A percentile compares a stretch with the other conserved stretches of the same genome.
Evolutionary conservation across 495 filamentous ascomycete species (phyloP).

Genomic region (Halenospora varia): DNA sequence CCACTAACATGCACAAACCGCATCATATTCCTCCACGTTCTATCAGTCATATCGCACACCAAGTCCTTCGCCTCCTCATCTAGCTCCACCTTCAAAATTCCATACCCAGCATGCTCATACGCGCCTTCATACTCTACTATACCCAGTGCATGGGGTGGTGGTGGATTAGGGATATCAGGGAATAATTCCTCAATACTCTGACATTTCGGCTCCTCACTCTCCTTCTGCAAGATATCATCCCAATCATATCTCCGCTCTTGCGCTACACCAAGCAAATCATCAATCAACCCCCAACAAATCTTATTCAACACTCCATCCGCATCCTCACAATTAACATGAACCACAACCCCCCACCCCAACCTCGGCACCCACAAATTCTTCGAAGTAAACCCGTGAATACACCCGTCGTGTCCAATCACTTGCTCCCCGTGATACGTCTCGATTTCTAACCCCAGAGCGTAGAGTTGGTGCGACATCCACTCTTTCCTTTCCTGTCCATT

Average conservation of each 20-base stretch:
- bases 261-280: constrained; percentile 33
- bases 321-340: constrained; percentile 40
- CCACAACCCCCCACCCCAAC: constrained; percentile 38
- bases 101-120: constrained; percentile 39
- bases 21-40: background rate
- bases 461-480: constrained; percentile 25
- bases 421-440: constrained; percentile 42
- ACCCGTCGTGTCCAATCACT: constrained; percentile 40
- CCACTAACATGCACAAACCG: background rate
- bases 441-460: constrained; percentile 44
- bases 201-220: constrained; percentile 17
- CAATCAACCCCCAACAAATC: constrained; percentile 34
- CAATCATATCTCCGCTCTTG: constrained; percentile 27
- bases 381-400: constrained; percentile 38
- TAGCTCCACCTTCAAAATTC: constrained; percentile 27
- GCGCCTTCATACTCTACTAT: constrained; percentile 33
- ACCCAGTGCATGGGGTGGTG: constrained; percentile 28
- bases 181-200: constrained; percentile 28
- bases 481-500: constrained; percentile 10
- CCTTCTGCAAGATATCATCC: constrained; percentile 18
- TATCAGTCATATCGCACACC: constrained; percentile 7
- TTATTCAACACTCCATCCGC: constrained; percentile 25
- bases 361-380: constrained; percentile 42
- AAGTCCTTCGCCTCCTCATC: constrained; percentile 5
- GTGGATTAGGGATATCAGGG: constrained; percentile 27